Evolutionary conservation across 371 early-diverging fungal genomes (phyloP), one percentile per base, ranked within the genome.

Genomic region (Rhizopus sp.): DNA sequence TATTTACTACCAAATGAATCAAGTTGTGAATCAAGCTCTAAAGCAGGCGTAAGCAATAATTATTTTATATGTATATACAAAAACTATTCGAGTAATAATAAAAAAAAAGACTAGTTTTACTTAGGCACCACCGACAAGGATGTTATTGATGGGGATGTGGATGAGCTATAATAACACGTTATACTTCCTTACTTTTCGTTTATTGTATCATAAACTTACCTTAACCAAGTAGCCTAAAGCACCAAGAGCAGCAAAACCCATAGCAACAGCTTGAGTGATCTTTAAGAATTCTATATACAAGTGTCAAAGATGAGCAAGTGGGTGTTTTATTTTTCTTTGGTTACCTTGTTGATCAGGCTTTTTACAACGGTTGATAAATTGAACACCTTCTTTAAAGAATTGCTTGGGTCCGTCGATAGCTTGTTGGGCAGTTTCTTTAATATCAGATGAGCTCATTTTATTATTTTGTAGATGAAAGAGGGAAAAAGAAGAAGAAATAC

Each of bases 131-230:
- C 84, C 85, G 44, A 98, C 98, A 66, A 98, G 93, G 75, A 98
- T 97, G 84, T 97, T 97, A 89, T 96, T 97, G 84, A 98, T 97
- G 59, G 99, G 99, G 72, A 98, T 98, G 78, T 98, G 99, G 64
- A 98, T 93, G 63, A 98, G 85, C 83, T 82, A 63, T 44, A 2
- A 42, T 8, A 38, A 16, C 15, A 16, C 31, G 16, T 34, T 33
- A 42, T 42, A 13, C 0, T 23, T 32, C 16, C 45, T 4, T 48
- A 5, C 40, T 13, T 16, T 46, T 13, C 29, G 16, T 8, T 9
- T 40, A 30, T 6, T 37, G 38, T 31, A 13, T 30, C 23, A 0
- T 23, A 34, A 33, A 39, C 55, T 57, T 70, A 82, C 82, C 86
- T 98, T 98, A 76, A 97, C 96, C 75, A 97, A 90, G 73, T 93